Evolutionary conservation across 305 asterid species (phyloP).

Genomic region (Fraxinus baroniana): DNA sequence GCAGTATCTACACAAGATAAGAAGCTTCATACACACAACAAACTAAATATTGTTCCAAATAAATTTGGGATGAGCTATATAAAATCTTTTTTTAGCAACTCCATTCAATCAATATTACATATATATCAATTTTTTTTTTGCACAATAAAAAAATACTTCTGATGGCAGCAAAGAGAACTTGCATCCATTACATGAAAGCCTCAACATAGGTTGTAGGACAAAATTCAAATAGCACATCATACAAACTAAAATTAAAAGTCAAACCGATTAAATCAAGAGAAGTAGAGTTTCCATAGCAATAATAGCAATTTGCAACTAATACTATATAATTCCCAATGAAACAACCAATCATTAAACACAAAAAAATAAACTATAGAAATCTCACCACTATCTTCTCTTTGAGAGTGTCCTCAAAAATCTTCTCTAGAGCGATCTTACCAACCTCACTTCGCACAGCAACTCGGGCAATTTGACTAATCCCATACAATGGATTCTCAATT

Average conservation of each 20-base stretch:
- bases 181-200: neutral
- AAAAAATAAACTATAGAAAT: neutral
- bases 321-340: neutral
- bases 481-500: neutral
- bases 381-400: slow-evolving; percentile 78
- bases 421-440: neutral
- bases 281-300: neutral
- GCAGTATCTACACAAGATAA: neutral
- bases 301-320: neutral
- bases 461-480: neutral
- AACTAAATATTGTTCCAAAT: neutral
- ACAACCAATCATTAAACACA: slow-evolving; percentile 3
- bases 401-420: slow-evolving; percentile 29
- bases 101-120: neutral
- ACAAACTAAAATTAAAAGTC: neutral
- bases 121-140: neutral
- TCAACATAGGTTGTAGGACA: neutral
- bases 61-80: neutral
- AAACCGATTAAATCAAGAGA: neutral
- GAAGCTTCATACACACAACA: neutral
- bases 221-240: neutral
- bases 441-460: neutral
- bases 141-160: neutral
- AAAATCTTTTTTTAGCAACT: neutral
- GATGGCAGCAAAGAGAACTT: neutral